A percentile compares a stretch with the other conserved stretches of the same genome.
Evolutionary conservation across 2,329 filamentous ascomycete species (phyloP).

Genomic region (Diplodia corticola): DNA sequence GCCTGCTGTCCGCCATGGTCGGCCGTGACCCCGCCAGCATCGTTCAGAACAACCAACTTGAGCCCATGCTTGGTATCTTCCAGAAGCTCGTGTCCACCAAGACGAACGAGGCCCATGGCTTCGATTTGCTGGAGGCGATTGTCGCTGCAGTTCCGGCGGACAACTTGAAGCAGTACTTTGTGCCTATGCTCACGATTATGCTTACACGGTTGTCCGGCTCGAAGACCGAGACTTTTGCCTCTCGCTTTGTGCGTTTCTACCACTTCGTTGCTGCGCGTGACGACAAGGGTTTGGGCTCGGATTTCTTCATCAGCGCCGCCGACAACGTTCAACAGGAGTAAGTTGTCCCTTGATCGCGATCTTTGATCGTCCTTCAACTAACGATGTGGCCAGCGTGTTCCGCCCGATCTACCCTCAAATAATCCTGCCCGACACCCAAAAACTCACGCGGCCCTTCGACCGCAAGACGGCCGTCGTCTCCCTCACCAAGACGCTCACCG

Average conservation of each 20-base stretch:
- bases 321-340: constrained; percentile 74
- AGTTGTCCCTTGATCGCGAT: constrained; percentile 29
- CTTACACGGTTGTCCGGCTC: constrained; percentile 70
- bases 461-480: constrained; percentile 93
- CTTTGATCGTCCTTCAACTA: constrained; percentile 27
- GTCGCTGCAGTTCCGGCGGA: constrained; percentile 71
- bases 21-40: constrained; percentile 74
- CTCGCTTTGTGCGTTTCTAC: constrained; percentile 91
- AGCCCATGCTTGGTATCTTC: constrained; percentile 91
- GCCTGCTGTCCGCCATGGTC: constrained; percentile 81
- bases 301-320: constrained; percentile 86
- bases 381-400: constrained; percentile 60
- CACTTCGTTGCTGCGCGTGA: constrained; percentile 82
- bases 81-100: constrained; percentile 82
- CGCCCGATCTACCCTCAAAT: constrained; percentile 81
- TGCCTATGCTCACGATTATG: constrained; percentile 76
- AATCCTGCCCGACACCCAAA: constrained; percentile 85
- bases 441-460: constrained; percentile 82
- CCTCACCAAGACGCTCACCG: constrained; percentile 86
- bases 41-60: constrained; percentile 75
- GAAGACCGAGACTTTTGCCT: constrained; percentile 80
- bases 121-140: constrained; percentile 85
- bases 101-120: constrained; percentile 80
- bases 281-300: constrained; percentile 81
- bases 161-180: constrained; percentile 75